Evolutionary conservation across 2,329 filamentous ascomycete genomes (phyloP).

Genomic region (Chaetomium olivaceum): DNA sequence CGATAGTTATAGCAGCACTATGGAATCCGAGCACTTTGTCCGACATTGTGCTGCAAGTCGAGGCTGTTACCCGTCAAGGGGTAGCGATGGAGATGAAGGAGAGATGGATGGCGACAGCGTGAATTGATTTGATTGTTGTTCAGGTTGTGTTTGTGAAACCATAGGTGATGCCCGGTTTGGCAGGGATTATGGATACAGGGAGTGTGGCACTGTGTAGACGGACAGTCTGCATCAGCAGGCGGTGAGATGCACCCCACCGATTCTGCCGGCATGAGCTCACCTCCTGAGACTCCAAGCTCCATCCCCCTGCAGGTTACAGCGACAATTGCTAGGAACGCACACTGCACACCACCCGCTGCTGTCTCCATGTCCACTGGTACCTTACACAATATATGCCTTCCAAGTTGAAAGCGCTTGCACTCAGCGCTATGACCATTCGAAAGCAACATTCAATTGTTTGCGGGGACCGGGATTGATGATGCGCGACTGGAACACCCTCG

Average conservation of each 20-base stretch:
- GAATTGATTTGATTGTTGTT: neutral
- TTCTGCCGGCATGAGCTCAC: slow-evolving; percentile 17
- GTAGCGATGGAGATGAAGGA: neutral
- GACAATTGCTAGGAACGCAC: neutral
- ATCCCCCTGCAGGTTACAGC: neutral
- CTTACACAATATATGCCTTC: no score
- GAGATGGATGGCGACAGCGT: neutral
- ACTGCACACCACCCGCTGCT: no score
- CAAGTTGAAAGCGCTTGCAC: neutral
- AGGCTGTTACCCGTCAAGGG: neutral
- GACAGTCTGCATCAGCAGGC: slow-evolving; percentile 4
- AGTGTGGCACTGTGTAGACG: neutral
- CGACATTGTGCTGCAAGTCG: neutral
- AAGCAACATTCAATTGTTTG: neutral
- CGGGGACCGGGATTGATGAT: slow-evolving; percentile 19
- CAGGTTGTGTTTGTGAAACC: neutral
- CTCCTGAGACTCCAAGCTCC: neutral
- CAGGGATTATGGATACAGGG: no score
- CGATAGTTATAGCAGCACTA: neutral
- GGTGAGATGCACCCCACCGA: slow-evolving; percentile 10
- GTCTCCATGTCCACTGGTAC: no score
- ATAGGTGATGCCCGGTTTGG: neutral
- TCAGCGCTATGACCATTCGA: slow-evolving; percentile 7
- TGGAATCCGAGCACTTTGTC: neutral
- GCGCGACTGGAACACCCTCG: neutral